A percentile compares a stretch with the other conserved stretches of the same genome.
Conservation (phyloP, 1,139 yeast genomes). For the Yamadazyma oceani region DNA sequence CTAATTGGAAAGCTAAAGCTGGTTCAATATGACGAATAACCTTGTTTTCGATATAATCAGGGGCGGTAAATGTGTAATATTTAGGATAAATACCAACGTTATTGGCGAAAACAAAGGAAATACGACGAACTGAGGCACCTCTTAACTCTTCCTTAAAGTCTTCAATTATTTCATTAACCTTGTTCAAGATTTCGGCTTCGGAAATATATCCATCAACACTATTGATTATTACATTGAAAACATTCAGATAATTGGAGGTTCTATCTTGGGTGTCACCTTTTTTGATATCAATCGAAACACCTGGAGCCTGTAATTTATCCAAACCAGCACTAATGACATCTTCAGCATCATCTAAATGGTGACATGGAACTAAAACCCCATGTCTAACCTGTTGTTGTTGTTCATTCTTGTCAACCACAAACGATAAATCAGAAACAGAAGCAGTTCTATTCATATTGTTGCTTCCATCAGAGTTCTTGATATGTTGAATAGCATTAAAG, state of each 20-base stretch:
- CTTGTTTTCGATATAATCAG: slow-evolving; percentile 76
- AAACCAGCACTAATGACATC: slow-evolving; percentile 77
- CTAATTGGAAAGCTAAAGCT: slow-evolving; percentile 95
- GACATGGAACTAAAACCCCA: slow-evolving; percentile 84
- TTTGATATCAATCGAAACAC: slow-evolving; percentile 26
- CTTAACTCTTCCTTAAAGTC: slow-evolving; percentile 70
- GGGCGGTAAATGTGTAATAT: slow-evolving; percentile 93
- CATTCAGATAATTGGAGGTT: slow-evolving; percentile 58
- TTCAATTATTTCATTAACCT: slow-evolving; percentile 63
- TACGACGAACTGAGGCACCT: slow-evolving; percentile 79
- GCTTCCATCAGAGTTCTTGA: slow-evolving; percentile 30
- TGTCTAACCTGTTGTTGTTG: slow-evolving; percentile 61
- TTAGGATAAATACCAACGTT: slow-evolving; percentile 86
- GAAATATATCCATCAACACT: slow-evolving; percentile 71
- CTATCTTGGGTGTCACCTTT: slow-evolving; percentile 36
- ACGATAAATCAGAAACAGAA: slow-evolving; percentile 89
- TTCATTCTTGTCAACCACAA: slow-evolving; percentile 66
- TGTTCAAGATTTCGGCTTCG: slow-evolving; percentile 67
- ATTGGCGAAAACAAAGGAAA: slow-evolving; percentile 86
- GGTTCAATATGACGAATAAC: slow-evolving; percentile 98
- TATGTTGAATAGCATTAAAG: slow-evolving; percentile 60
- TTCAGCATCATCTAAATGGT: slow-evolving; percentile 86
- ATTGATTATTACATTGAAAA: slow-evolving; percentile 75
- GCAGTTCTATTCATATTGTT: slow-evolving; percentile 74
- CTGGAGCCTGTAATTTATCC: slow-evolving; percentile 60